These are phyloP conservation scores for Leccinellum luteum DNA, from an alignment of 768 basidiomycete species.

Conservation along the genomic window DNA sequence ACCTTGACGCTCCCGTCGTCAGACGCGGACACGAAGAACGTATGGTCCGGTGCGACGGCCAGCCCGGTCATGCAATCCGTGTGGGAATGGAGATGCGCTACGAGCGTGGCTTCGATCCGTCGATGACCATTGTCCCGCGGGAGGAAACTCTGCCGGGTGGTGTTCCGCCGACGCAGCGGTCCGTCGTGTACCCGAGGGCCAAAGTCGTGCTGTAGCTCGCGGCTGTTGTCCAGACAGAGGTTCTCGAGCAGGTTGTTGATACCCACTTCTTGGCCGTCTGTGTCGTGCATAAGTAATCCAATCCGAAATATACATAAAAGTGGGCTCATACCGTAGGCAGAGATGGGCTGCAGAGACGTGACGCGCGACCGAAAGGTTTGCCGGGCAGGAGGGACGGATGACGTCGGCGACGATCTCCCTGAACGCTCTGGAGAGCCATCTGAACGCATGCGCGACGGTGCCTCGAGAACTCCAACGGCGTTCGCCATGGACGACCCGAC, in stretches of 20 bases:
- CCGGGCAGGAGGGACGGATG: constrained; percentile 54
- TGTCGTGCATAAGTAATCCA: constrained; percentile 28
- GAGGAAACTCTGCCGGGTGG: constrained; percentile 64
- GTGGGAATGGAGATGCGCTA: constrained; percentile 84
- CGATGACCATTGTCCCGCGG: constrained; percentile 59
- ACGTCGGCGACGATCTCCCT: constrained; percentile 75
- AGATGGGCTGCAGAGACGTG: constrained; percentile 58
- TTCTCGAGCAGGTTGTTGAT: constrained; percentile 89
- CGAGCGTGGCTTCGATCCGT: constrained; percentile 72
- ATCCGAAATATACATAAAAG: background rate
- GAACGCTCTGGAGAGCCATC: constrained; percentile 72
- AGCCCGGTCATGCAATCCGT: constrained; percentile 75
- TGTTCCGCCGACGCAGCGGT: constrained; percentile 72
- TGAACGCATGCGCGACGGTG: constrained; percentile 62
- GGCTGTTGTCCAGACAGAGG: constrained; percentile 82
- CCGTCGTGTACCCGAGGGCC: constrained; percentile 86
- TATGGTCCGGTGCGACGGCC: constrained; percentile 88
- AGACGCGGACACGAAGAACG: constrained; percentile 92
- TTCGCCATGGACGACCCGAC: constrained; percentile 83
- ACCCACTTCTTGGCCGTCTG: constrained; percentile 88
- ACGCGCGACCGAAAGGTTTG: constrained; percentile 46
- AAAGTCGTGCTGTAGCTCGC: constrained; percentile 86
- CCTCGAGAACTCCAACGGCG: constrained; percentile 79
- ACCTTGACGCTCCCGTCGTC: constrained; percentile 93
- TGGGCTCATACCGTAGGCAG: constrained; percentile 60